Conservation (phyloP, 306 rosid genomes). For the Erythrophleum fordii region DNA sequence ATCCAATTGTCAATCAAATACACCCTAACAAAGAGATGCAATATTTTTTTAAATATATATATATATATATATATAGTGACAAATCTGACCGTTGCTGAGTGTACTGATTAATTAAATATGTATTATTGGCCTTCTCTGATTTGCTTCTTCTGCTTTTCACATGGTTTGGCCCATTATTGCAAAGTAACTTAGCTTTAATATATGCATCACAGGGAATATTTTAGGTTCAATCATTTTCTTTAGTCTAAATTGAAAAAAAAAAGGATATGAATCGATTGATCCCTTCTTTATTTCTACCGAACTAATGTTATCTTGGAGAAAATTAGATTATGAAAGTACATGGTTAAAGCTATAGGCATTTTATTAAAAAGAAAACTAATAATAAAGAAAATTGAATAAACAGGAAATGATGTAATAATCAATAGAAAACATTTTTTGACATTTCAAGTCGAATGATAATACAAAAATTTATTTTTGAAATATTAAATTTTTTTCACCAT, state of each 20-base stretch:
- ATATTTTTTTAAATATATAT: neutral
- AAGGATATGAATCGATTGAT: too few species aligned
- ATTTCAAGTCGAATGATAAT: too few species aligned
- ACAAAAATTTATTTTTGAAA: too few species aligned
- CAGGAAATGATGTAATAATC: too few species aligned
- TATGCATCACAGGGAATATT: neutral
- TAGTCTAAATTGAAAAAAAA: neutral
- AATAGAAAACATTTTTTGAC: too few species aligned
- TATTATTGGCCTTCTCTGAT: neutral
- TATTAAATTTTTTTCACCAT: too few species aligned
- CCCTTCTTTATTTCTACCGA: too few species aligned
- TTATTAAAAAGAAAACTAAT: too few species aligned
- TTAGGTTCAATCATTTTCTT: neutral
- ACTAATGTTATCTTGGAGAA: too few species aligned
- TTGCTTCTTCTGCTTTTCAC: constrained; percentile 17
- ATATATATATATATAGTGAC: neutral
- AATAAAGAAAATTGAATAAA: too few species aligned
- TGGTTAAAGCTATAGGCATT: too few species aligned
- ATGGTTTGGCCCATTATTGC: constrained; percentile 14
- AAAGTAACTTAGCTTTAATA: neutral
- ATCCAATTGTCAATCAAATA: neutral
- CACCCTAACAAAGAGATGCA: neutral
- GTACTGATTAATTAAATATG: neutral
- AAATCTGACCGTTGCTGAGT: constrained; percentile 30
- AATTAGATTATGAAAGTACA: too few species aligned